Base-by-base conservation (phyloP, 306 rosid genomes). In the Arachis hypogaea region DNA sequence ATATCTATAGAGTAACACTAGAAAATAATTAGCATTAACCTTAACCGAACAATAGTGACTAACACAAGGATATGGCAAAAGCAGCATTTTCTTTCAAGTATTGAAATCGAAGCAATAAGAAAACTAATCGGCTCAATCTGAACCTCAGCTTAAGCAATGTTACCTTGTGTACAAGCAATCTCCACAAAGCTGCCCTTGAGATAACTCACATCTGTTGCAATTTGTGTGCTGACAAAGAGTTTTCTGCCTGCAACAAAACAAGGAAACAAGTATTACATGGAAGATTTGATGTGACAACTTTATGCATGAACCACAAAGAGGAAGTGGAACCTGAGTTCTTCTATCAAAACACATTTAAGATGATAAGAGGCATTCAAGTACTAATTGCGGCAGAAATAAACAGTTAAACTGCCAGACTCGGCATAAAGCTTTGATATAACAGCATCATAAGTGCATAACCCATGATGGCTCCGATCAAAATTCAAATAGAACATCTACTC, bases 91-190 rank as follows among this genome's bases (percentile, higher is more conserved):
- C 4, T 18, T 38, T 43, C 2, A 33, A 33, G 38, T 75, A 28
- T 44, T 3, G 43, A 40, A 58, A 38, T 72, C 9, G 18, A 36
- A 69, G 41, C 8, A 45, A 51, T 50, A 11, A 4, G 36, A 22
- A 9, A 67, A 43, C 59, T 41, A 45, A 11, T 66, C 71, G 58
- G 44, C 62, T 45, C 63, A 73, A 73, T 52, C 56, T 59, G 66
- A 70, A 68, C 9, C 56, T 60, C 71, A n/a, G 56, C 55, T 73
- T 29, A 65, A 68, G 78, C 73, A 57, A 40, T 44, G 59, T 85
- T 78, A 92, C 97, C 97, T 88, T 51, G 18, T 78, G 86, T 85
- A 92, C 80, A 92, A 82, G 96, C 96, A 92, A 84, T 92, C 97
- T 78, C 97, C 97, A 68, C 97, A 89, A 2, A 92, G 7, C 76